Base-by-base conservation (phyloP, 306 rosid species). In the Vachellia collinsii region DNA sequence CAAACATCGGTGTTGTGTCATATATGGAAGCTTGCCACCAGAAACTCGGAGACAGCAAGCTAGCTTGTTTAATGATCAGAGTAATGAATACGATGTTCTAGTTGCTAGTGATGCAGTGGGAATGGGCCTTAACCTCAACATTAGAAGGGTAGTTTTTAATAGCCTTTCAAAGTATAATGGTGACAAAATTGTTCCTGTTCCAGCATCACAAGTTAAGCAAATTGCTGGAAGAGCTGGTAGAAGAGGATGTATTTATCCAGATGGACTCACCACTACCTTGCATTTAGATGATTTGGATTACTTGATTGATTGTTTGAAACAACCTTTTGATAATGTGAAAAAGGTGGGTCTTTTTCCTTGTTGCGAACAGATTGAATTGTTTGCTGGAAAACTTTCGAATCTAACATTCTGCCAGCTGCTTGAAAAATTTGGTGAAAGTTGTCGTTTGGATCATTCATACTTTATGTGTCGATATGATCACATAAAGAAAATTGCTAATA, bases 31-130 rank as follows among this genome's bases (percentile, higher is more conserved):
- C 54, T 85, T 94, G 82, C 98, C 98, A 4, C 98, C 97, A 2
- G 97, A 88, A 84, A 94, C 98, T 74, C 97, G 95, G 29, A 82
- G 97, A 76, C 94, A 88, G 56, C 97, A 94, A 85, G 99, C 95
- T 13, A 93, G 42, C 80, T 85, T 94, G 85, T 94, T 93, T 82
- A 94, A 94, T 58, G 94, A 90, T 50, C 97, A 89, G 78, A 87
- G 74, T 81, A 94, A 90, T 81, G 95, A 89, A 83, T 94, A 81
- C 48, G 92, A 94, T 43, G 95, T 94, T 80, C 91, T 93, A 62
- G 99, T 94, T 50, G 94, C 99, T 70, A 93, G 97, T 82, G 99
- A 94, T 86, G 97, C 99, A 4, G 94, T 92, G 74, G 99, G 99
- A 86, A 94, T 94, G 97, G 99, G 97, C 72, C 87, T 94, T 74